Evolutionary conservation across 306 rosid genomes (phyloP), one percentile per base, ranked within the genome.

Genomic region (Notholithocarpus densiflorus): DNA sequence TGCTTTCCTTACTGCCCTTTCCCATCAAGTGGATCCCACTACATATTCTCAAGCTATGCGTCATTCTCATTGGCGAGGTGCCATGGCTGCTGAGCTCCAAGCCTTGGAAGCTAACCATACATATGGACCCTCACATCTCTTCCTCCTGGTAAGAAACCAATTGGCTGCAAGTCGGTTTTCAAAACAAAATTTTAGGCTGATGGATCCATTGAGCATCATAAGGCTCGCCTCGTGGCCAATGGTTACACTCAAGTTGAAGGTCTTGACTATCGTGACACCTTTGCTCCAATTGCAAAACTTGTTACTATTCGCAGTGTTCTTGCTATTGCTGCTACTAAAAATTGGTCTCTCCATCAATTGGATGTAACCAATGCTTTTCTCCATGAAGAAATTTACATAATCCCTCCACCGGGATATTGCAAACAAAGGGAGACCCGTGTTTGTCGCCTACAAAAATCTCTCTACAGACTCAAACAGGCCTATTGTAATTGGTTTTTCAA

Each of bases 401-500:
- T 54, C 2, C 55, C 12, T 3, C 71, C 71, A 4, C 40, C 34
- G 1, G 26, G 43, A 0, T 69, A 52, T n/a, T 45, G 7, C 26
- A 18, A 27, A 29, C 4, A 23, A 23, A n/a, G 60, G 45, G n/a
- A 59, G 4, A 61, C 7, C 15, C 20, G 26, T 1, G 43, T 78
- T 4, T 79, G 56, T 27, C 19, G 3, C 1, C 72, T 62, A 1
- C 20, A 56, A 0, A 73, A 79, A 5, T 72, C 78, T 1, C 66
- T 72, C 3, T 75, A 81, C 26, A 59, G 75, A 18, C 24, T 74
- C 4, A 62, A 73, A 45, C 57, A 73, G 26, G 78, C 78, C 5
- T 66, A 34, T 37, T 2, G 71, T 1, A 62, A 71, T 14, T 80
- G 68, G 75, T 52, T 62, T 40, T 10, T 45, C 11, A 79, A 79